Base-by-base conservation (phyloP, 106 monocot genomes). In the Phalaenopsis aphrodite region DNA sequence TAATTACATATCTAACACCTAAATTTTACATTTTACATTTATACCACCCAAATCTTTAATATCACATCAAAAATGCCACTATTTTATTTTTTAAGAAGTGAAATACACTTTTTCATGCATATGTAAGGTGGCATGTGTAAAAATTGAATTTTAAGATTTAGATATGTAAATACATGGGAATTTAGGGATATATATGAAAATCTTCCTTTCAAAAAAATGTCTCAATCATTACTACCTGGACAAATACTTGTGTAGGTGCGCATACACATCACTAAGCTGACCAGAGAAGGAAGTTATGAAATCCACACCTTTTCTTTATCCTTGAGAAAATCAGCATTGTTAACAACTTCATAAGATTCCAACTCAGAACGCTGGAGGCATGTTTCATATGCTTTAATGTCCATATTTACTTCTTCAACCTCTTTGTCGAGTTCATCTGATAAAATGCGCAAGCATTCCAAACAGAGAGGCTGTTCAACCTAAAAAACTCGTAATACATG, bases 401-500 rank as follows among this genome's bases (percentile, higher is more conserved):
- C 99, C 77, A 86, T 85, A 77, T 89, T 99, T 42, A 95, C 90
- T 84, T 99, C 99, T 77, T 95, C 95, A 75, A 99, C 86, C 83
- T 95, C 99, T 77, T 93, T 93, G 64, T 99, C 93, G 79, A 93
- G 88, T 81, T 93, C 91, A 80, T 95, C 91, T 47, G 95, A 99
- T 77, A 95, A 83, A 23, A 99, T 72, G 30, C 93, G 78, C 94
- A 99, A 93, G 86, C 99, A 99, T 41, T 99, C 99, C 82, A 99
- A 85, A 80, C 95, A 99, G 42, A 92, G 82, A 68, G 99, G 99
- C 80, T 99, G 99, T 6, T 45, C 43, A 45, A 45, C 89, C 99
- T 99, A 81, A 52, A 49, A 19, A 86, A 76, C 3, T 49, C 42
- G 30, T 1, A 48, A 30, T 30, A 3, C 49, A 52, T 74, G 43